Base-by-base conservation (phyloP, 2,329 filamentous ascomycete species). In the Raffaelea albimanens region DNA sequence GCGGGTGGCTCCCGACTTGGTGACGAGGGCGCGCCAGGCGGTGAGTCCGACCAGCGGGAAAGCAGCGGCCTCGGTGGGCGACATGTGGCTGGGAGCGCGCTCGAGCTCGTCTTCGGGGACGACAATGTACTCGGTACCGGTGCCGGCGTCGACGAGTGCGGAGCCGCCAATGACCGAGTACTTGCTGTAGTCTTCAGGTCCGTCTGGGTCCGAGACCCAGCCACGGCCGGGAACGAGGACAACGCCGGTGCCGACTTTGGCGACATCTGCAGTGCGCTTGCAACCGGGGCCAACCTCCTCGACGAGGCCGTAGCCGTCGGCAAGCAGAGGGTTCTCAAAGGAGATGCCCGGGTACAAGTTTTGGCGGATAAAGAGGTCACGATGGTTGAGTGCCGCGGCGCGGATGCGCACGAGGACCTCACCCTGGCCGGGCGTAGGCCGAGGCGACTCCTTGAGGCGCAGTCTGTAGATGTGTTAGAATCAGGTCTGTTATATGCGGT, bases 351-450 rank as follows among this genome's bases (percentile, higher is more conserved):
- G 91, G 70, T 97, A 97, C 38, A 95, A 80, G 60, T 90, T 84
- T 64, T 93, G 89, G 47, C 91, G 86, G 66, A 95, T 85, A 70
- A 96, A 97, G 56, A 95, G 80, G 65, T 97, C 93, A 58, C 90
- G 85, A 70, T 97, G 93, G 71, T 97, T 97, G 44, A 97, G 80
- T 14, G 91, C 85, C 1, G 83, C 86, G 45, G 89, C 86, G 33
- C 78, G 76, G 59, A 97, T 71, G 58, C 79, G 80, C 52, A 97
- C 70, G 7, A 94, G 72, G 55, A 95, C 71, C 63, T 96, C 76
- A 52, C 72, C 72, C 16, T 77, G 75, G 22, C 78, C 75, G 0
- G 83, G 83, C 2, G 69, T 71, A 22, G 84, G 84, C 53, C 74
- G 72, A 48, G 82, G 74, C 16, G 83, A 66, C 31, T 80, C 69